Base-by-base conservation (phyloP, 2,329 filamentous ascomycete species). In the Hypoxylon sp. region DNA sequence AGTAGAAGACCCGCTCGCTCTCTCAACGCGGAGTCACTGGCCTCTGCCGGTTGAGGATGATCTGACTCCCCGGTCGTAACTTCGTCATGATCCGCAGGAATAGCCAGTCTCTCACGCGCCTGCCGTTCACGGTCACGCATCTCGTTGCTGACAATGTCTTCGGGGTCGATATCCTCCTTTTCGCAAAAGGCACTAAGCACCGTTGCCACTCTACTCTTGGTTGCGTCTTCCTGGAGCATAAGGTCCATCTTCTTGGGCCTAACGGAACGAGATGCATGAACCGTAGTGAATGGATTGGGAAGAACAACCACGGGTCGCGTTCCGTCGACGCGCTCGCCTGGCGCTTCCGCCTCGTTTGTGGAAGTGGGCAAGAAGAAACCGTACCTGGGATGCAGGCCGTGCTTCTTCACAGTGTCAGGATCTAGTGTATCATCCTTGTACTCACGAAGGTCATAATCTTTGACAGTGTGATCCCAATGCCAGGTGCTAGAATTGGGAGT, bases 391-490 rank as follows among this genome's bases (percentile, higher is more conserved):
- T 88, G 87, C 5, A 88, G 72, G 5, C 75, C 76, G 72, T 86
- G 79, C 65, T 81, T 83, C 70, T 81, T 78, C 53, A 88, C 78
- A 50, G 83, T 71, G 2, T 82, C 80, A 43, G 83, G 76, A 73
- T 88, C 85, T 50, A 88, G 80, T 57, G 87, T 85, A 11, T 80
- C 80, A 0, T 83, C 81, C 2, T 75, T 77, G 37, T 84, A 82
- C 19, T 77, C 76, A 16, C 84, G 83, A 60, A 80, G 83, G 70
- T 89, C 85, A 74, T 84, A 87, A 66, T 82, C 81, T 68, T 81
- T 82, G 65, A 84, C 81, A 63, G 82, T 83, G 63, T 84, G 83
- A 69, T 89, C 87, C 65, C 85, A 78, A 71, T 87, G 85, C 75
- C 85, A 79, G 59, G 81, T 82, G 61, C 82, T 83, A 46, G 82